Percentiles rank a stretch among this genome's conserved stretches.
These are phyloP conservation scores for Picea abies DNA, from an alignment of 83 land plant genomes.

Conservation along the genomic window DNA sequence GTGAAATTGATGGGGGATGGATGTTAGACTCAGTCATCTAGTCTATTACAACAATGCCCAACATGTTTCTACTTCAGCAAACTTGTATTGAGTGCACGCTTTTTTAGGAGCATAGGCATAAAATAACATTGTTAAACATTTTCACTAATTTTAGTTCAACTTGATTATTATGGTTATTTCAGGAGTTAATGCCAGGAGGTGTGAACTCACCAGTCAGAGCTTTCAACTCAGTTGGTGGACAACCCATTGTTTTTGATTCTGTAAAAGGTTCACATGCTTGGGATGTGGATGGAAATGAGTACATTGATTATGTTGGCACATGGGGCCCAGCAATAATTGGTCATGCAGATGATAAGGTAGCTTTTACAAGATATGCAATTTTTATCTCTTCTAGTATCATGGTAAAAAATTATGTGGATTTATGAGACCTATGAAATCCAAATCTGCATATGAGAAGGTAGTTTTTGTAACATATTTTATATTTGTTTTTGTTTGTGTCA, in stretches of 20 bases:
- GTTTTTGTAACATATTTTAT: too few species aligned
- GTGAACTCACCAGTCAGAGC: conserved; percentile 99
- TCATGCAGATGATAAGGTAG: conserved; percentile 94
- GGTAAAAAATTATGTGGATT: neutral
- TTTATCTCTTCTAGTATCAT: neutral
- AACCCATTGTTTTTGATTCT: conserved; percentile 92
- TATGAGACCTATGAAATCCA: neutral
- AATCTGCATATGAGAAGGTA: neutral
- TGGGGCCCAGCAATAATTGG: conserved; percentile 99
- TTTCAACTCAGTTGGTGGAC: conserved; percentile 97
- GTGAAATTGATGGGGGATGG: neutral
- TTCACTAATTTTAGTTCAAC: neutral
- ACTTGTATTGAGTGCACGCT: neutral
- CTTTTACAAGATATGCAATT: neutral
- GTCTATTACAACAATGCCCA: neutral
- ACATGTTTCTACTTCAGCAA: neutral
- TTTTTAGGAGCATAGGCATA: neutral
- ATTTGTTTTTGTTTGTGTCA: too few species aligned
- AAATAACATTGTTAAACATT: neutral
- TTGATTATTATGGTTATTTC: conserved; percentile 13
- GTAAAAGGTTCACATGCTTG: conserved; percentile 88
- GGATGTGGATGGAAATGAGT: conserved; percentile 98
- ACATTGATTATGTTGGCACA: conserved; percentile 94
- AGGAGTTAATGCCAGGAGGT: conserved; percentile 99
- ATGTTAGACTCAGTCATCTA: neutral